Percentiles rank a stretch among this genome's conserved stretches.
Conservation (phyloP, 257 asterid genomes). For the Petrea volubilis region DNA sequence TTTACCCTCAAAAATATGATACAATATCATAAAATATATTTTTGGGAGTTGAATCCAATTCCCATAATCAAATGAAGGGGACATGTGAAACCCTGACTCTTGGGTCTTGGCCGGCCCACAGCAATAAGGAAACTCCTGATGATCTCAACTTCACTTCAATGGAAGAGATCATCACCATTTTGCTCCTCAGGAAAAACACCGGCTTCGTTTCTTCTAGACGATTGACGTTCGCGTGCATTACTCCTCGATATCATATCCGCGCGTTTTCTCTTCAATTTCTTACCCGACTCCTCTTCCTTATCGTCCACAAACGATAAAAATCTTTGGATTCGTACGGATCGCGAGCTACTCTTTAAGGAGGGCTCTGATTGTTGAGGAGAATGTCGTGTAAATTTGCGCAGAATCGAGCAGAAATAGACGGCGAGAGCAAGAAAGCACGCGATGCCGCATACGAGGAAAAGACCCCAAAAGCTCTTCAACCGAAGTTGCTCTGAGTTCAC, state of each 20-base stretch:
- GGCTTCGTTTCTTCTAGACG: conserved; percentile 10
- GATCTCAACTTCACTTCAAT: too few species aligned
- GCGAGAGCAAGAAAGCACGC: conserved; percentile 35
- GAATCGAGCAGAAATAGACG: conserved; percentile 25
- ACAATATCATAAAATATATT: too few species aligned
- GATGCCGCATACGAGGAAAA: conserved; percentile 42
- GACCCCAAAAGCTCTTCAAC: conserved; percentile 49
- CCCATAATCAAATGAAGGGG: too few species aligned
- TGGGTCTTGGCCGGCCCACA: too few species aligned
- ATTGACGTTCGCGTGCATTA: neutral
- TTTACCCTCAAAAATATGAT: too few species aligned
- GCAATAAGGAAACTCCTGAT: too few species aligned
- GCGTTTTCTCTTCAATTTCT: conserved; percentile 38
- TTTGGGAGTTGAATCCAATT: too few species aligned
- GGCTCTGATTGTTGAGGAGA: conserved; percentile 19
- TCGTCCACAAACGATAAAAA: conserved; percentile 43
- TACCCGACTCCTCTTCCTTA: conserved; percentile 38
- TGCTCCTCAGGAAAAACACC: neutral
- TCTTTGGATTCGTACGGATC: conserved; percentile 22
- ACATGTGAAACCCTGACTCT: too few species aligned
- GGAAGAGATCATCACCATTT: neutral
- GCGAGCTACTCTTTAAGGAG: conserved; percentile 1
- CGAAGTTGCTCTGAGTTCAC: conserved; percentile 32
- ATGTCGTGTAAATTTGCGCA: conserved; percentile 28
- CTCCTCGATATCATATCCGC: conserved; percentile 6